These are phyloP conservation scores for Colletotrichum orchidophilum DNA, from an alignment of 2,329 filamentous ascomycete genomes.

Conservation along the genomic window DNA sequence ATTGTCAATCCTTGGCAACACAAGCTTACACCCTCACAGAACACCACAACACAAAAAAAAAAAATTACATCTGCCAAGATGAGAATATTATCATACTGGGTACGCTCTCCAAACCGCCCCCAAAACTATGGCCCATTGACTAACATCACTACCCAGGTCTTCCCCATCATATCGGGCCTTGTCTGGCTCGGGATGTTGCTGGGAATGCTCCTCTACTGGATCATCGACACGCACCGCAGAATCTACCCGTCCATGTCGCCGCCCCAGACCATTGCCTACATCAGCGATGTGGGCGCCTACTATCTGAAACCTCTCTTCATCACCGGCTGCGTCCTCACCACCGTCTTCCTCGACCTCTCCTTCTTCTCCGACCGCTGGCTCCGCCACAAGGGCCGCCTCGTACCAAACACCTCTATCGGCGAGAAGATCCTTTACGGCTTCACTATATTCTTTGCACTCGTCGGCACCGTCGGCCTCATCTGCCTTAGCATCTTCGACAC, in stretches of 20 bases:
- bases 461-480: conserved; percentile 83
- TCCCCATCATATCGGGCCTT: conserved; percentile 74
- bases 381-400: conserved; percentile 81
- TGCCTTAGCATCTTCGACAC: conserved; percentile 89
- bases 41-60: not conserved
- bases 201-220: conserved; percentile 77
- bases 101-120: conserved; percentile 35
- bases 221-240: conserved; percentile 60
- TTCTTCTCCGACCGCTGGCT: conserved; percentile 88
- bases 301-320: conserved; percentile 82
- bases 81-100: conserved; percentile 46
- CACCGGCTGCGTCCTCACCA: conserved; percentile 74
- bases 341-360: conserved; percentile 81
- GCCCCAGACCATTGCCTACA: conserved; percentile 73
- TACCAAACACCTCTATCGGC: conserved; percentile 71
- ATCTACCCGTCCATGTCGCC: conserved; percentile 69
- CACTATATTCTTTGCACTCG: conserved; percentile 73
- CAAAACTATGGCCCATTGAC: not conserved
- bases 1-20: not conserved
- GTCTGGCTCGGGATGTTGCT: conserved; percentile 75
- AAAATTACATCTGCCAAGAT: conserved; percentile 20
- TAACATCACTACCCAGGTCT: conserved; percentile 53
- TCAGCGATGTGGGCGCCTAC: conserved; percentile 71
- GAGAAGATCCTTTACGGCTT: conserved; percentile 72
- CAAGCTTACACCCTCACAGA: not conserved